These are phyloP conservation scores for Mikania micrantha DNA, from an alignment of 129 eudicot species.

Conservation along the genomic window DNA sequence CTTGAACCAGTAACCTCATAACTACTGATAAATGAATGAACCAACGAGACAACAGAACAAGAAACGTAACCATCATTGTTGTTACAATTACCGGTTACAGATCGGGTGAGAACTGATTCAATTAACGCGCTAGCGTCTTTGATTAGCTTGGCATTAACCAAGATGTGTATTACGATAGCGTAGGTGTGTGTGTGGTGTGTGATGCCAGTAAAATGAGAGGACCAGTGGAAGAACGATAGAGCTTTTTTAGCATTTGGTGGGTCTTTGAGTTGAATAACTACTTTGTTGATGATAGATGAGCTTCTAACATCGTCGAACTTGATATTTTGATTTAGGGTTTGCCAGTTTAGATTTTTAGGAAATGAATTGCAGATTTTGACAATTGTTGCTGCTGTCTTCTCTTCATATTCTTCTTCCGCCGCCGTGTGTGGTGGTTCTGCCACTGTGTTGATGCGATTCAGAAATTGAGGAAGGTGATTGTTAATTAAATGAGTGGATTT, in stretches of 20 bases:
- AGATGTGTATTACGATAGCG: constrained; percentile 61
- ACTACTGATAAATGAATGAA: constrained; percentile 36
- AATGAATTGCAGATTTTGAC: constrained; percentile 46
- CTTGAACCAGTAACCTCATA: constrained; percentile 38
- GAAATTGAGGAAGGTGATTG: constrained; percentile 7
- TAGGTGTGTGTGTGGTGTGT: constrained; percentile 45
- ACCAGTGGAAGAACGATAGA: constrained; percentile 76
- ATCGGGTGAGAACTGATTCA: constrained; percentile 44
- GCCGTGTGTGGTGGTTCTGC: constrained; percentile 11
- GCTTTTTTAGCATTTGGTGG: constrained; percentile 60
- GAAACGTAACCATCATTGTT: background rate
- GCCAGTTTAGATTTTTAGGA: constrained; percentile 51
- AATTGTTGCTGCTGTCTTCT: constrained; percentile 17
- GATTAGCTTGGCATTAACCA: constrained; percentile 46
- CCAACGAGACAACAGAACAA: constrained; percentile 18
- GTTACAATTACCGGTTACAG: background rate
- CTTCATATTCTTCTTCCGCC: background rate
- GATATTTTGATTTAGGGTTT: constrained; percentile 35
- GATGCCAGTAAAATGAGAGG: constrained; percentile 39
- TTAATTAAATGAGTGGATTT: background rate
- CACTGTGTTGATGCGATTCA: background rate
- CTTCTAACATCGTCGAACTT: constrained; percentile 18
- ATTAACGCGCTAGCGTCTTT: constrained; percentile 66
- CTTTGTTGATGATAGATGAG: constrained; percentile 32
- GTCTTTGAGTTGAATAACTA: constrained; percentile 59